Evolutionary conservation across 2,329 filamentous ascomycete species (phyloP).

Genomic region (Dactylellina leptospora): DNA sequence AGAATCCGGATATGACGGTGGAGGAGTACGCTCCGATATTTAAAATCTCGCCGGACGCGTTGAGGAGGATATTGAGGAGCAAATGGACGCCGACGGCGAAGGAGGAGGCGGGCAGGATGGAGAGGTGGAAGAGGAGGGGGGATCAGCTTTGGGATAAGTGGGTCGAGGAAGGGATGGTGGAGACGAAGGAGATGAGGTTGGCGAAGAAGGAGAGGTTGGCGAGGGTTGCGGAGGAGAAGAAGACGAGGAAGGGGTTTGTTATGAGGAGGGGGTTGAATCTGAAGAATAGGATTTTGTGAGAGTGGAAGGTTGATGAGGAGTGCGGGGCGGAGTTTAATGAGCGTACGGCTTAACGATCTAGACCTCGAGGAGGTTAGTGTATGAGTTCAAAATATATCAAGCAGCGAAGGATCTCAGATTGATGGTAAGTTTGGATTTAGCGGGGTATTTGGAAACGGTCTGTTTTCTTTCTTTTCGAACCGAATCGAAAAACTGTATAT

Average conservation of each 20-base stretch:
- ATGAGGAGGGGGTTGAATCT: slow-evolving; percentile 39
- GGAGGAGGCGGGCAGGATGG: slow-evolving; percentile 68
- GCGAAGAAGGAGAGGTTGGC: slow-evolving; percentile 2
- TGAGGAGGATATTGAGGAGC: slow-evolving; percentile 83
- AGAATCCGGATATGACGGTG: slow-evolving; percentile 79
- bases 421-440: background rate
- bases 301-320: background rate
- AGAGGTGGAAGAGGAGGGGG: slow-evolving; percentile 71
- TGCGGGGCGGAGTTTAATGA: too few species aligned
- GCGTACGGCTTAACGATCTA: too few species aligned
- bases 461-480: background rate
- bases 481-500: too few species aligned
- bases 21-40: slow-evolving; percentile 78
- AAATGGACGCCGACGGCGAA: slow-evolving; percentile 73
- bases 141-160: slow-evolving; percentile 66
- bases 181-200: slow-evolving; percentile 42
- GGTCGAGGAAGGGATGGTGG: slow-evolving; percentile 32
- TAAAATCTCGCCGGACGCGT: slow-evolving; percentile 83
- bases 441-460: background rate
- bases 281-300: slow-evolving; percentile 42
- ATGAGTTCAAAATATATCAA: too few species aligned
- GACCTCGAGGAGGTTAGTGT: too few species aligned
- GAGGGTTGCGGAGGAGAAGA: background rate
- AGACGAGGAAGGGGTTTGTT: slow-evolving; percentile 31
- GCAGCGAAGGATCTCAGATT: too few species aligned